Percentiles rank a stretch among this genome's conserved stretches.
Conservation (phyloP, 2,329 filamentous ascomycete species). For the Fusarium luffae region DNA sequence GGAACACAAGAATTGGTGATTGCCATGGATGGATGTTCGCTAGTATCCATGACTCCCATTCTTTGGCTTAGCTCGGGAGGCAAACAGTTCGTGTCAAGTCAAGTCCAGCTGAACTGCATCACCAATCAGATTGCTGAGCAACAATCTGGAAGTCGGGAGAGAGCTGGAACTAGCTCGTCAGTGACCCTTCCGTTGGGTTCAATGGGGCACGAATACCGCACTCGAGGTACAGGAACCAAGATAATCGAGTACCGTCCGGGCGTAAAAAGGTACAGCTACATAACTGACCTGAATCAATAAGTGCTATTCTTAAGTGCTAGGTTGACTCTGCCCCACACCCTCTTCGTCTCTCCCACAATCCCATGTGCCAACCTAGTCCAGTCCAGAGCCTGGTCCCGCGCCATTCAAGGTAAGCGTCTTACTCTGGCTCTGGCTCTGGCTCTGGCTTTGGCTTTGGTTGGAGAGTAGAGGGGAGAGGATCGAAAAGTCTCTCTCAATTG, state of each 20-base stretch:
- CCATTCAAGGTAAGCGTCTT: slow-evolving; percentile 26
- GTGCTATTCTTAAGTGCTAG: slow-evolving; percentile 33
- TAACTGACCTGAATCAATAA: slow-evolving; percentile 12
- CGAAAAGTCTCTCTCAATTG: slow-evolving; percentile 21
- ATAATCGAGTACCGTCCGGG: fast-evolving
- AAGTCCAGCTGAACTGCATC: slow-evolving; percentile 14
- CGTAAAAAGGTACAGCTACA: background rate
- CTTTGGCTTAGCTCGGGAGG: slow-evolving; percentile 20
- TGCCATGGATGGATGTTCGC: background rate
- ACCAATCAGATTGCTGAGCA: slow-evolving; percentile 24
- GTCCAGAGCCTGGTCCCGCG: slow-evolving; percentile 1
- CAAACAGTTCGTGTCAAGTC: slow-evolving; percentile 32
- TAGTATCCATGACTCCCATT: slow-evolving; percentile 18
- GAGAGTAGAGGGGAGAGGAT: background rate
- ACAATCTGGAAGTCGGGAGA: slow-evolving; percentile 19
- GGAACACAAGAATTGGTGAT: background rate
- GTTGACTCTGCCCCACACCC: slow-evolving; percentile 27
- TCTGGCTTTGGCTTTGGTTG: background rate
- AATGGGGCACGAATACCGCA: background rate
- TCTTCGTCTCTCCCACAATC: slow-evolving; percentile 5
- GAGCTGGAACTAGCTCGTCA: slow-evolving; percentile 17
- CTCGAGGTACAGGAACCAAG: slow-evolving; percentile 5
- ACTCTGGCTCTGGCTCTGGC: slow-evolving; percentile 5
- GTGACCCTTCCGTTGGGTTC: slow-evolving; percentile 29
- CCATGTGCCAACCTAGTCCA: slow-evolving; percentile 28